phyloP scores from a whole-genome alignment of 2,329 filamentous ascomycete genomes.

The Shiraia sp. region DNA sequence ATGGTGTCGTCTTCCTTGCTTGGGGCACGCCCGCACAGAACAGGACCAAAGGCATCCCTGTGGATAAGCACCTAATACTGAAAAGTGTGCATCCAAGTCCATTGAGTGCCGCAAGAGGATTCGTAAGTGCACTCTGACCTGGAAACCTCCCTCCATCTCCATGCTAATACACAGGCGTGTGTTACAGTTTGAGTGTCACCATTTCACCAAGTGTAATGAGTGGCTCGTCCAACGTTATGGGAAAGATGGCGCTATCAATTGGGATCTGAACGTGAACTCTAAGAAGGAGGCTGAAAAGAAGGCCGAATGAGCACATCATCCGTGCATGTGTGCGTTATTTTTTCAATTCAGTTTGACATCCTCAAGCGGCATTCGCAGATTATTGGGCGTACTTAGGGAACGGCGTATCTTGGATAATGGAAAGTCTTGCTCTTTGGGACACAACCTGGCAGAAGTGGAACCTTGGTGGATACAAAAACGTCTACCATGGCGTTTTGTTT shows the following conservation, averaged over 20 bases:
- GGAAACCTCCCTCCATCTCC: too few relatives aligned
- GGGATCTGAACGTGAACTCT: slow-evolving; percentile 64
- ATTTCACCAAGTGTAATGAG: slow-evolving; percentile 80
- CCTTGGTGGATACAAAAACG: too few relatives aligned
- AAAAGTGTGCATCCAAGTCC: slow-evolving; percentile 91
- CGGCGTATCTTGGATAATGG: too few relatives aligned
- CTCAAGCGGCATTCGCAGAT: too few relatives aligned
- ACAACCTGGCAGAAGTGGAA: too few relatives aligned
- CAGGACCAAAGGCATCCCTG: slow-evolving; percentile 74
- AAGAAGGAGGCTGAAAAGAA: slow-evolving; percentile 34
- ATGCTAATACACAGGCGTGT: neutral
- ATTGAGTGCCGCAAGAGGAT: slow-evolving; percentile 81
- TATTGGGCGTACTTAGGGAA: too few relatives aligned
- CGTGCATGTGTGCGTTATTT: too few relatives aligned
- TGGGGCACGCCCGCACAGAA: slow-evolving; percentile 88
- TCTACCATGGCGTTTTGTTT: too few relatives aligned
- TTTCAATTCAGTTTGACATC: too few relatives aligned
- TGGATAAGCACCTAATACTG: slow-evolving; percentile 76
- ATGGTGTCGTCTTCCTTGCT: slow-evolving; percentile 90
- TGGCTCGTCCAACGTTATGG: slow-evolving; percentile 85
- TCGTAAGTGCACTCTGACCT: too few relatives aligned
- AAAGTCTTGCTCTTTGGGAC: too few relatives aligned
- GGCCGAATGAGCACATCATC: too few relatives aligned
- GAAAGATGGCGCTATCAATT: slow-evolving; percentile 78
- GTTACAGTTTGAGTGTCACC: slow-evolving; percentile 69